Conservation (phyloP, 2,329 filamentous ascomycete species). For the Claviceps quebecensis region DNA sequence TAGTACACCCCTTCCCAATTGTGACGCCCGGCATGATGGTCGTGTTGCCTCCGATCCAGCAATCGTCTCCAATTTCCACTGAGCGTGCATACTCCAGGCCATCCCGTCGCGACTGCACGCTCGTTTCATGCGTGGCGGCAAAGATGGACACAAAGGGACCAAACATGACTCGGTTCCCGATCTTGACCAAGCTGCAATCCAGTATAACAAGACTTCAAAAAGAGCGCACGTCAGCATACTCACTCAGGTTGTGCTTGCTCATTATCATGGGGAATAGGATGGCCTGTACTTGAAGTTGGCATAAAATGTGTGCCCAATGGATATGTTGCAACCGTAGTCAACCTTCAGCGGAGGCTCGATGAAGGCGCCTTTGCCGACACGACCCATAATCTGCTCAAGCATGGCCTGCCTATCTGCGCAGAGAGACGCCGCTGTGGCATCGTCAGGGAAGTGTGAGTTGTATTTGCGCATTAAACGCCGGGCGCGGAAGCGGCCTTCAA, state of each 20-base stretch:
- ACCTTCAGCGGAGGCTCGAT: constrained; percentile 49
- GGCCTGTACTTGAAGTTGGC: constrained; percentile 30
- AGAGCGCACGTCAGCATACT: background rate
- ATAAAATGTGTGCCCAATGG: constrained; percentile 48
- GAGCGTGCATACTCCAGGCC: constrained; percentile 31
- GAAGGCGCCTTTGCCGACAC: constrained; percentile 35
- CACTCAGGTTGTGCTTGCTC: too few species aligned
- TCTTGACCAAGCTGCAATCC: constrained; percentile 56
- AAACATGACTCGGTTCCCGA: constrained; percentile 57
- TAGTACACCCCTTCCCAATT: constrained; percentile 36
- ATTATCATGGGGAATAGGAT: background rate
- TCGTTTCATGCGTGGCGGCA: constrained; percentile 57
- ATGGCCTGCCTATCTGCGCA: constrained; percentile 27
- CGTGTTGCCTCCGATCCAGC: constrained; percentile 38
- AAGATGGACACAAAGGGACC: constrained; percentile 61
- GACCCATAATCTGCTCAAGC: constrained; percentile 34
- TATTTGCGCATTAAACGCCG: constrained; percentile 42
- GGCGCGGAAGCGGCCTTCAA: constrained; percentile 36
- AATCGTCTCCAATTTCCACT: constrained; percentile 37
- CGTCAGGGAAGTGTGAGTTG: constrained; percentile 40
- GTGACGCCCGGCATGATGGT: constrained; percentile 37
- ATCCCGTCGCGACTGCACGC: constrained; percentile 34
- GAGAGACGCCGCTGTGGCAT: constrained; percentile 27
- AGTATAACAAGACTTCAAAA: constrained; percentile 42
- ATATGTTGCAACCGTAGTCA: constrained; percentile 54